Evolutionary conservation across 257 asterid genomes (phyloP).

Genomic region (Paulownia fortunei): DNA sequence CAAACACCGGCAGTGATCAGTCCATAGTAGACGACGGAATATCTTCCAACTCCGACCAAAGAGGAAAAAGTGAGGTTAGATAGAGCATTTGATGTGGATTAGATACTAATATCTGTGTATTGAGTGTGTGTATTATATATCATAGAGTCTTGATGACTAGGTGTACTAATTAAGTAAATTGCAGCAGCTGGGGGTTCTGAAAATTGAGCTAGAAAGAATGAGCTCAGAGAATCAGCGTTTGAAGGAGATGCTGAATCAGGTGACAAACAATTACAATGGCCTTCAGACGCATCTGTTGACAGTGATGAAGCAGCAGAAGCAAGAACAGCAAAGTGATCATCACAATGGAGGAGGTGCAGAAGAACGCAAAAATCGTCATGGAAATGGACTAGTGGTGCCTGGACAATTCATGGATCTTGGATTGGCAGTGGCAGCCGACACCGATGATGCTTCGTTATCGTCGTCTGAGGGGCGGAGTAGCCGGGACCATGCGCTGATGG

Average conservation of each 20-base stretch:
- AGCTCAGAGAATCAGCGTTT: constrained; percentile 61
- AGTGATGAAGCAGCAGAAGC: constrained; percentile 50
- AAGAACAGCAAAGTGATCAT: constrained; percentile 29
- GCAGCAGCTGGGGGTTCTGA: constrained; percentile 54
- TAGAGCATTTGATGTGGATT: constrained; percentile 33
- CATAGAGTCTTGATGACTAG: neutral
- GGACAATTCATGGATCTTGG: constrained; percentile 77
- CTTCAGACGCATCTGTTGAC: constrained; percentile 64
- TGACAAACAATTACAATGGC: constrained; percentile 48
- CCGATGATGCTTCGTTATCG: constrained; percentile 57
- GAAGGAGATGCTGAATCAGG: constrained; percentile 59
- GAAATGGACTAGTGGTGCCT: constrained; percentile 49
- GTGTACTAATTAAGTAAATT: neutral
- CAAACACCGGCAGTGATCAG: constrained; percentile 60
- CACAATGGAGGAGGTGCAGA: constrained; percentile 25
- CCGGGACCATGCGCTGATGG: constrained; percentile 34
- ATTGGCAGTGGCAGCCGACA: constrained; percentile 34
- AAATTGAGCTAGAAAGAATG: constrained; percentile 59
- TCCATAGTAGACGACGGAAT: constrained; percentile 54
- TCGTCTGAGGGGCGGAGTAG: constrained; percentile 62
- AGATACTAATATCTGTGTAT: neutral
- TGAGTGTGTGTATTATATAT: neutral
- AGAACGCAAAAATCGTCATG: constrained; percentile 37
- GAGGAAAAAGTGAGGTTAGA: constrained; percentile 62
- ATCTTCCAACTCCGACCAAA: constrained; percentile 53